A percentile compares a stretch with the other conserved stretches of the same genome.
Evolutionary conservation across 2,329 filamentous ascomycete species (phyloP).

Genomic region (Talaromyces sp.): DNA sequence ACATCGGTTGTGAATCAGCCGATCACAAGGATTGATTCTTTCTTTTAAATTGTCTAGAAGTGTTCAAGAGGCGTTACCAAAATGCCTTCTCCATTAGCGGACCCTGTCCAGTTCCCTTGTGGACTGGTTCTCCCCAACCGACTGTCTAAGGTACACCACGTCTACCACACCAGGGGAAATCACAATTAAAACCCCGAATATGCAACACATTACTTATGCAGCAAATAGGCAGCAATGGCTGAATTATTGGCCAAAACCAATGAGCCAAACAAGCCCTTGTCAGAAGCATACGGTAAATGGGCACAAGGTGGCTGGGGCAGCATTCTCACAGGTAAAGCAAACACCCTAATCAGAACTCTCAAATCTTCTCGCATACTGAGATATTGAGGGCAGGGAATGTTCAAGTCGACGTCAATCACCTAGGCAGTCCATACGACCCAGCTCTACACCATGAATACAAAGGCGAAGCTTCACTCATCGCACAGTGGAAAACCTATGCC

Average conservation of each 20-base stretch:
- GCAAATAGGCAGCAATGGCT: conserved; percentile 47
- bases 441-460: conserved; percentile 32
- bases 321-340: conserved; percentile 43
- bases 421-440: conserved; percentile 36
- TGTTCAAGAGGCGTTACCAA: background rate
- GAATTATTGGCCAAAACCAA: conserved; percentile 50
- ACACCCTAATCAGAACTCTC: background rate
- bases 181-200: too few relatives aligned
- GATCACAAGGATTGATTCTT: too few relatives aligned
- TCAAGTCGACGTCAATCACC: conserved; percentile 49
- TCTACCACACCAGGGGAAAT: too few relatives aligned
- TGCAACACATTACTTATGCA: background rate
- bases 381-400: conserved; percentile 47
- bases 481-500: conserved; percentile 33
- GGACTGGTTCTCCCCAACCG: conserved; percentile 61
- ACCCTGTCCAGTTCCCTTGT: conserved; percentile 56
- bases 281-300: conserved; percentile 57
- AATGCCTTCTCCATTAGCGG: conserved; percentile 35
- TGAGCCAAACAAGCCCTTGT: conserved; percentile 48
- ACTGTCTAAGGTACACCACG: conserved; percentile 45
- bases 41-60: too few relatives aligned
- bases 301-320: conserved; percentile 46
- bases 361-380: too few relatives aligned
- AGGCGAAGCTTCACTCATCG: conserved; percentile 22
- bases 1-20: too few relatives aligned